These are phyloP conservation scores for Neoscytalidium dimidiatum DNA, from an alignment of 2,329 filamentous ascomycete genomes.

Conservation along the genomic window DNA sequence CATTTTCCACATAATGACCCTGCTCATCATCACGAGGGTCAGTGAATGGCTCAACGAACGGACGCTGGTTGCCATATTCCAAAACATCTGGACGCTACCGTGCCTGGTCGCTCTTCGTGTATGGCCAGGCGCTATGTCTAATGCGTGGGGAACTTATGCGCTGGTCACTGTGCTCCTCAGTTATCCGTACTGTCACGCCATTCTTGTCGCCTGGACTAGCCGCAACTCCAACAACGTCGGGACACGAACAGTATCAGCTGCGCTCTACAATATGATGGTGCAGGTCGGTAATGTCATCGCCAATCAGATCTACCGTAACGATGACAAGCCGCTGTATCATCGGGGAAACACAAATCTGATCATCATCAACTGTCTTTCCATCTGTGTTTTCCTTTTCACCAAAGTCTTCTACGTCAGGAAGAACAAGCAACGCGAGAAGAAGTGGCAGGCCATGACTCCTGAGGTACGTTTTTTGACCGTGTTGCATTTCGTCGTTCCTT, in stretches of 20 bases:
- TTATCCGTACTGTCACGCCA: conserved; percentile 55
- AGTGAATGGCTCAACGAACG: conserved; percentile 51
- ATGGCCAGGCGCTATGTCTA: conserved; percentile 46
- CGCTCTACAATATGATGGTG: conserved; percentile 47
- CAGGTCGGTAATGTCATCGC: conserved; percentile 51
- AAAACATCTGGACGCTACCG: conserved; percentile 62
- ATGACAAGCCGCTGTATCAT: conserved; percentile 48
- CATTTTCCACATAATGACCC: conserved; percentile 40
- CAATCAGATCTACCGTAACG: conserved; percentile 51
- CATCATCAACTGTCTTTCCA: conserved; percentile 33
- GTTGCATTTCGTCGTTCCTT: not conserved
- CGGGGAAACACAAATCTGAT: conserved; percentile 43
- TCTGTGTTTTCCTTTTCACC: conserved; percentile 36
- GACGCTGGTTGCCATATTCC: conserved; percentile 50
- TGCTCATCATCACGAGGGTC: conserved; percentile 48
- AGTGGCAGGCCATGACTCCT: conserved; percentile 32
- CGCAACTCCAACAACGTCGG: conserved; percentile 43
- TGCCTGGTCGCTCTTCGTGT: conserved; percentile 56
- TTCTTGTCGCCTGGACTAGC: conserved; percentile 42
- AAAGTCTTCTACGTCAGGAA: conserved; percentile 46
- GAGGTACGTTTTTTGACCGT: not conserved
- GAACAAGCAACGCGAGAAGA: conserved; percentile 36
- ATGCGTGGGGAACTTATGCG: conserved; percentile 55
- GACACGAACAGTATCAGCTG: conserved; percentile 42
- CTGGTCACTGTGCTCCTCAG: conserved; percentile 53